These are phyloP conservation scores for Artemisia argyi DNA, from an alignment of 129 eudicot genomes.

Conservation along the genomic window DNA sequence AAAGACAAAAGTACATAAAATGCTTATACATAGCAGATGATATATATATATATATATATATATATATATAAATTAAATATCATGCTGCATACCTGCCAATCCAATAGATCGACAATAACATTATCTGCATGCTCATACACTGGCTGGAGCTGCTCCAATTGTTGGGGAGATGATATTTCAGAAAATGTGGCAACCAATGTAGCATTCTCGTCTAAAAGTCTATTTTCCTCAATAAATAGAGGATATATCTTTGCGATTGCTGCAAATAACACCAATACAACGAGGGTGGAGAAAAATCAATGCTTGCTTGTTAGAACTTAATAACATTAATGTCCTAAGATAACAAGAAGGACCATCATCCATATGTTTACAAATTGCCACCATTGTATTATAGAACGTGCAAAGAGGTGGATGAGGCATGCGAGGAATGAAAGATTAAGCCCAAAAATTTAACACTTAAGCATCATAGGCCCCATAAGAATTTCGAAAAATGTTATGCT, in stretches of 20 bases:
- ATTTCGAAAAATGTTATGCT: neutral
- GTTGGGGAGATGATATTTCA: conserved; percentile 73
- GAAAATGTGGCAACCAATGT: conserved; percentile 59
- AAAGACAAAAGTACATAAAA: neutral
- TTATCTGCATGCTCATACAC: conserved; percentile 51
- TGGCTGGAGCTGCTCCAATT: conserved; percentile 63
- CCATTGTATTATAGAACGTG: neutral
- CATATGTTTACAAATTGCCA: conserved; percentile 5
- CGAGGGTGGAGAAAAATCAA: conserved; percentile 15
- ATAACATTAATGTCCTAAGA: neutral
- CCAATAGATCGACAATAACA: conserved; percentile 69
- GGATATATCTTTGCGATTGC: conserved; percentile 74
- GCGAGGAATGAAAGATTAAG: neutral
- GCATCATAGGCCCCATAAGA: neutral
- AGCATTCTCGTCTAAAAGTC: conserved; percentile 41
- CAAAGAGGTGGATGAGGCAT: neutral
- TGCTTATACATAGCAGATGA: neutral
- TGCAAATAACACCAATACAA: conserved; percentile 40
- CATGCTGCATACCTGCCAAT: conserved; percentile 85
- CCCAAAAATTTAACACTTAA: neutral
- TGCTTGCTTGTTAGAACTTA: neutral
- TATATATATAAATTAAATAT: neutral
- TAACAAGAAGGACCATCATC: neutral
- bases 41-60: too few species aligned
- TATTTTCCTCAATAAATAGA: conserved; percentile 65